These are phyloP conservation scores for Microsporum audouinii DNA, from an alignment of 2,329 filamentous ascomycete genomes.

Conservation along the genomic window DNA sequence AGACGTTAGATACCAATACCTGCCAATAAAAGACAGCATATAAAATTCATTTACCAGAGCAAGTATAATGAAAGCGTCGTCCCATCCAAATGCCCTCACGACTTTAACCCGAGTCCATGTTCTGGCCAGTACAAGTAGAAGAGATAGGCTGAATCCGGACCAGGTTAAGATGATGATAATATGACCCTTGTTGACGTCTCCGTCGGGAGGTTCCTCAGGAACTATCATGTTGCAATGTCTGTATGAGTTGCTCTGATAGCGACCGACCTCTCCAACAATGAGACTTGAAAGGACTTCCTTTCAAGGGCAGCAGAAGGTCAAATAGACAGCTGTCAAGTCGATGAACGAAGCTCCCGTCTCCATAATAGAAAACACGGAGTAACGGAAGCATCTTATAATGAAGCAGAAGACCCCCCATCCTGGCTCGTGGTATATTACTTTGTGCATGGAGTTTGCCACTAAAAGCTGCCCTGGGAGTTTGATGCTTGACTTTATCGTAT, in stretches of 20 bases:
- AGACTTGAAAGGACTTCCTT: background rate
- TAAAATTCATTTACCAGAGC: slow-evolving; percentile 5
- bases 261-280: background rate
- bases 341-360: background rate
- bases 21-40: background rate
- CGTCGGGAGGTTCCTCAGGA: slow-evolving; percentile 8
- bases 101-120: slow-evolving; percentile 5
- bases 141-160: slow-evolving; percentile 6
- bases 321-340: background rate
- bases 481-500: background rate
- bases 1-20: background rate
- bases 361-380: background rate
- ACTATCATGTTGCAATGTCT: background rate
- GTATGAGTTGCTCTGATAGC: background rate
- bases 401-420: background rate
- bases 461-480: background rate
- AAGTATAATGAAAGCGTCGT: slow-evolving; percentile 10
- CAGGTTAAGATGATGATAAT: slow-evolving; percentile 10
- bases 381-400: background rate
- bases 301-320: background rate
- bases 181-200: slow-evolving; percentile 9
- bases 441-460: background rate
- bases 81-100: slow-evolving; percentile 9
- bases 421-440: background rate
- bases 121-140: slow-evolving; percentile 7